Percentiles rank a stretch among this genome's conserved stretches.
Evolutionary conservation across 106 monocot genomes (phyloP).

Genomic region (Allium sativum): DNA sequence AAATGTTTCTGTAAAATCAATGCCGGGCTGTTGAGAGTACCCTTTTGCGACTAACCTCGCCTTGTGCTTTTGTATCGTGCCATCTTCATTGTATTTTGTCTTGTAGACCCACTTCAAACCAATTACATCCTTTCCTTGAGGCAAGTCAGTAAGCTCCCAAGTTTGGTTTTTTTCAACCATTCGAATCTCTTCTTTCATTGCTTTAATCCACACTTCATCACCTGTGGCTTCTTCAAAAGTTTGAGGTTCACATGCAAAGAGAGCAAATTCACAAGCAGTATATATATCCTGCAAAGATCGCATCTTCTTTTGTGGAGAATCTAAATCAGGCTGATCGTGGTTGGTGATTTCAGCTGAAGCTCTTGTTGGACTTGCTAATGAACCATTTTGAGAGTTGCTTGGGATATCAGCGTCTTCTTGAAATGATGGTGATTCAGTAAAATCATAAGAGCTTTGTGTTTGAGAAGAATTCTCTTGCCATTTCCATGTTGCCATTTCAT

Average conservation of each 20-base stretch:
- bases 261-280: not conserved
- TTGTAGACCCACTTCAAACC: constrained; percentile 3
- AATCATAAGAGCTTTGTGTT: too few species aligned
- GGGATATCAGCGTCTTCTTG: too few species aligned
- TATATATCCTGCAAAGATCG: not conserved
- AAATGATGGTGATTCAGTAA: too few species aligned
- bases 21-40: not conserved
- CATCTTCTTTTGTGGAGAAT: not conserved
- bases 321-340: not conserved
- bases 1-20: not conserved
- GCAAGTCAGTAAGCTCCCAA: too few species aligned
- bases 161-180: constrained; percentile 3
- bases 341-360: not conserved
- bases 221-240: not conserved
- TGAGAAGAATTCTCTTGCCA: not conserved
- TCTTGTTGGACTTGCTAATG: not conserved
- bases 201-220: not conserved
- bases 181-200: not conserved
- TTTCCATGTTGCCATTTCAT: constrained; percentile 2
- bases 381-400: too few species aligned
- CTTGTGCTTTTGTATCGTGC: not conserved
- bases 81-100: constrained; percentile 6
- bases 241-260: not conserved
- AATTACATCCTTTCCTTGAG: constrained; percentile 1
- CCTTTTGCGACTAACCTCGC: not conserved